phyloP scores from a whole-genome alignment of 306 rosid genomes.

The Notholithocarpus densiflorus region DNA sequence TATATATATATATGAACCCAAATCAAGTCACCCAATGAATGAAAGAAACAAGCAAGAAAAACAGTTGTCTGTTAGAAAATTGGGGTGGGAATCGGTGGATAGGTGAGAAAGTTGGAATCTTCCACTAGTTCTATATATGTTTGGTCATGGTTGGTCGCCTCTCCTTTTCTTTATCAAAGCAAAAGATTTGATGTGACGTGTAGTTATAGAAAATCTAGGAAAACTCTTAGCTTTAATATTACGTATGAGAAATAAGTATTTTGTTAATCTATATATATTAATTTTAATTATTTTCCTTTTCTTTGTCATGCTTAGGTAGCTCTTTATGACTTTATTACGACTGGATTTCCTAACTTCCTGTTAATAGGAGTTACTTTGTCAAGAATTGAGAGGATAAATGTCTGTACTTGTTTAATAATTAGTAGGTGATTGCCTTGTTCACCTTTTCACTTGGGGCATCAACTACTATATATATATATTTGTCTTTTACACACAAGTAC shows the following conservation, averaged over 20 bases:
- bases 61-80: slow-evolving; percentile 27
- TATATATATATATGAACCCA: not conserved
- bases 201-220: not conserved
- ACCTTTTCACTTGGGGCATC: slow-evolving; percentile 14
- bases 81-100: slow-evolving; percentile 16
- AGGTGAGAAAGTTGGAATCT: slow-evolving; percentile 42
- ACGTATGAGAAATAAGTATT: not conserved
- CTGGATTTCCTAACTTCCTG: not conserved
- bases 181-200: slow-evolving; percentile 5
- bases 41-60: slow-evolving; percentile 4
- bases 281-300: not conserved
- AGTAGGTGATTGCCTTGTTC: not conserved
- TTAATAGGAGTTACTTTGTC: not conserved
- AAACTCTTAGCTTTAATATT: not conserved
- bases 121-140: slow-evolving; percentile 30
- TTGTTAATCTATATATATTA: not conserved
- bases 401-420: not conserved
- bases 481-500: not conserved
- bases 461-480: not conserved
- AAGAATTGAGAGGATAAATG: not conserved
- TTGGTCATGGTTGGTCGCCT: slow-evolving; percentile 52
- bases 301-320: slow-evolving; percentile 14
- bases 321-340: not conserved
- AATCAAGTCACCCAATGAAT: not conserved
- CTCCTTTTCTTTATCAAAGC: slow-evolving; percentile 11